Evolutionary conservation across 2,329 filamentous ascomycete species (phyloP), one percentile per base, ranked within the genome.

Genomic region (Phialophora verrucosa): DNA sequence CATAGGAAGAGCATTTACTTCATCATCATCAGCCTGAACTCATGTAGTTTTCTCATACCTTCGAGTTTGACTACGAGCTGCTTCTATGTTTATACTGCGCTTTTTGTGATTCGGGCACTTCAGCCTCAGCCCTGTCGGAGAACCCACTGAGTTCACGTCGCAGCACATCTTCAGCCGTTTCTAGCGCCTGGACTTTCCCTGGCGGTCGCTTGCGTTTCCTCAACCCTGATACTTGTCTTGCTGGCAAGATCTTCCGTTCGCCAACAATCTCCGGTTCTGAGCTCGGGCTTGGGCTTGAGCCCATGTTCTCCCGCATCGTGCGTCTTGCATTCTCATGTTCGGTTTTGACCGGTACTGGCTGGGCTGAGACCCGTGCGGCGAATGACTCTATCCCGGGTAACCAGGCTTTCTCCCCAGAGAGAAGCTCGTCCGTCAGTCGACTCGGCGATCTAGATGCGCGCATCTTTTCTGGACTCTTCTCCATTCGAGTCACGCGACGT

Each of bases 211-310:
- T 61, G 23, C 59, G 47, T n/a, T 53, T 61, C 20, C 14, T n/a
- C 20, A 23, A n/a, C n/a, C 14, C 10, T 20, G 47, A 3, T n/a
- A n/a, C 29, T 14, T 51, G 47, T 42, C 8, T 38, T 23, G 14
- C 12, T 11, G 25, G 14, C 12, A 12, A 20, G 29, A 31, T 20
- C 27, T 54, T 38, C 31, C 49, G 49, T 38, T 53, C 59, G 14
- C n/a, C 35, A 27, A 61, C 35, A 32, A 54, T 25, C 35, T 61
- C 49, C 27, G 59, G 31, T 27, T 61, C 59, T 38, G 47, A 49
- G 50, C 59, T 61, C 6, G 32, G 10, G 29, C 23, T 5, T 14
- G 47, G 59, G 50, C 59, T 61, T 4, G 49, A 11, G 29, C 23
- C 1, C 38, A 20, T 17, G 14, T 32, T 38, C 49, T 42, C 23